A percentile compares a stretch with the other conserved stretches of the same genome.
These are phyloP conservation scores for Canna indica DNA, from an alignment of 176 grass and related monocot genomes.

Conservation along the genomic window DNA sequence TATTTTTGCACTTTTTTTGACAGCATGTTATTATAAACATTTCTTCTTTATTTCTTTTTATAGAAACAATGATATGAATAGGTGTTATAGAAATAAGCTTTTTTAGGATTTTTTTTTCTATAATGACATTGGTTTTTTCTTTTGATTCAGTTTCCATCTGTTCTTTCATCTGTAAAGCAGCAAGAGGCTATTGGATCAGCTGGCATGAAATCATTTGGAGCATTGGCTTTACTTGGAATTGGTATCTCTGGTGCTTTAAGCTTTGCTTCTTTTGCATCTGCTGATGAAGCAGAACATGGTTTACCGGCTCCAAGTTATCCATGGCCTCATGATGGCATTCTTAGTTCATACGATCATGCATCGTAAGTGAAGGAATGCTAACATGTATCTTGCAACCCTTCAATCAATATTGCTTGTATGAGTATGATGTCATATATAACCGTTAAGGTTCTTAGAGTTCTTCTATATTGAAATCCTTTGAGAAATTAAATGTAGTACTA, in stretches of 20 bases:
- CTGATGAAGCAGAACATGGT: conserved; percentile 95
- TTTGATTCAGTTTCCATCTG: conserved; percentile 37
- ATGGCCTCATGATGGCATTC: conserved; percentile 92
- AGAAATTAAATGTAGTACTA: too few relatives aligned
- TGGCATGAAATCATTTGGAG: conserved; percentile 50
- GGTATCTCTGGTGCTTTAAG: conserved; percentile 67
- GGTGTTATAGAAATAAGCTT: too few relatives aligned
- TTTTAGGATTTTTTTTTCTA: too few relatives aligned
- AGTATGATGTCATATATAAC: too few relatives aligned
- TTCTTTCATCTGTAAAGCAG: conserved; percentile 47
- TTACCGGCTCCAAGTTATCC: conserved; percentile 65
- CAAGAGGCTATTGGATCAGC: conserved; percentile 39
- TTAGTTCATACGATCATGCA: conserved; percentile 91
- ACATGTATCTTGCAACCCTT: neutral
- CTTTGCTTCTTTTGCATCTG: conserved; percentile 65
- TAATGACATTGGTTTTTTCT: too few relatives aligned
- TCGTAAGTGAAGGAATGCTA: conserved; percentile 51
- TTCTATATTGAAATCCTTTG: too few relatives aligned
- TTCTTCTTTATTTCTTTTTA: too few relatives aligned
- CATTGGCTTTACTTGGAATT: conserved; percentile 63
- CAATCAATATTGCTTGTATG: conserved; percentile 13
- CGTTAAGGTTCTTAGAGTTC: too few relatives aligned
- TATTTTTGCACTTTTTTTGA: too few relatives aligned
- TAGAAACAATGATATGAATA: too few relatives aligned
- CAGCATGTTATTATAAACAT: too few relatives aligned